These are phyloP conservation scores for Hypoxylon sp. DNA, from an alignment of 2,329 filamentous ascomycete species.

Conservation along the genomic window DNA sequence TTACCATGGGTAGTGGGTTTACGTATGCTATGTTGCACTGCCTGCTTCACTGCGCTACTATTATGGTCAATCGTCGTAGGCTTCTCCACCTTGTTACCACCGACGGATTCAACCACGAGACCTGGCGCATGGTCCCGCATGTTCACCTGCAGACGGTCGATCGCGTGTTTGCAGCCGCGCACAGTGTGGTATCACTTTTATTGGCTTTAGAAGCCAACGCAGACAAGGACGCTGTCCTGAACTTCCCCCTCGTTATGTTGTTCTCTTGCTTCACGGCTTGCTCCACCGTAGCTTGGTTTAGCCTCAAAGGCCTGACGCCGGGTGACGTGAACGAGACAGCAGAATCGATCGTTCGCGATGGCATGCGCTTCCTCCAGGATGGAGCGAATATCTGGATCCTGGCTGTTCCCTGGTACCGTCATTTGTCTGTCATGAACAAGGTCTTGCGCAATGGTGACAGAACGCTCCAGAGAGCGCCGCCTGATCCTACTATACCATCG, in stretches of 20 bases:
- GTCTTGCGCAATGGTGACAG: constrained; percentile 69
- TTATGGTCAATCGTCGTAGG: constrained; percentile 73
- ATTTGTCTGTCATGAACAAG: constrained; percentile 73
- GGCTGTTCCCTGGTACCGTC: constrained; percentile 72
- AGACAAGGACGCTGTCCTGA: constrained; percentile 72
- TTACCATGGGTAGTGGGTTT: constrained; percentile 75
- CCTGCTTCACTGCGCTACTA: constrained; percentile 72
- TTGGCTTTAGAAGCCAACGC: constrained; percentile 69
- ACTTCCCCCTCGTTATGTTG: constrained; percentile 75
- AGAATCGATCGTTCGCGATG: constrained; percentile 70
- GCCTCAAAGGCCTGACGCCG: constrained; percentile 73
- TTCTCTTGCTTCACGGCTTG: constrained; percentile 74
- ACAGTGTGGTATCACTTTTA: constrained; percentile 70
- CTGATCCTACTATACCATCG: constrained; percentile 56
- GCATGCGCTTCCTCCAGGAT: constrained; percentile 71
- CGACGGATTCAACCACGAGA: constrained; percentile 67
- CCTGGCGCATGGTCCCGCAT: constrained; percentile 66
- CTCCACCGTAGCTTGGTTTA: constrained; percentile 73
- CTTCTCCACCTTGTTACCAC: constrained; percentile 71
- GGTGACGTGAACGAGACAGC: constrained; percentile 71
- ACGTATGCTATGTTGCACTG: constrained; percentile 75
- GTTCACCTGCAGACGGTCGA: constrained; percentile 68
- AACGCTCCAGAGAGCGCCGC: constrained; percentile 53
- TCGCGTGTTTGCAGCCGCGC: constrained; percentile 71
- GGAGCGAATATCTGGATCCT: constrained; percentile 73